Evolutionary conservation across 2,329 filamentous ascomycete genomes (phyloP).

Genomic region (Neodidymelliopsis sp.): DNA sequence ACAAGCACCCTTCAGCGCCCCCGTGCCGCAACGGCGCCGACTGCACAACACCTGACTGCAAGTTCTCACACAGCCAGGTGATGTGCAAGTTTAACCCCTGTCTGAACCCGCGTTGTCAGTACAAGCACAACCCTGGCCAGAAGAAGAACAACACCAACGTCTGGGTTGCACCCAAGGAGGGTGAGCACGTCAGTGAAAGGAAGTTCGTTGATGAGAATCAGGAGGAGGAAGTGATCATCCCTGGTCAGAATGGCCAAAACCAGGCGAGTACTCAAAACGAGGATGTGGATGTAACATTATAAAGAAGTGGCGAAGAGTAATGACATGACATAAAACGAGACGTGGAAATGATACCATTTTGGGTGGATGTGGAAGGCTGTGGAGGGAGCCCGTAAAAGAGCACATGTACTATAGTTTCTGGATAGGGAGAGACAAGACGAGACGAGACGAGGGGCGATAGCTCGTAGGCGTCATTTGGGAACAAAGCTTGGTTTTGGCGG

Average conservation of each 20-base stretch:
- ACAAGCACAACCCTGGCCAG: conserved; percentile 91
- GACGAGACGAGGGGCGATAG: neutral
- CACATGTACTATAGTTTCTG: conserved; percentile 39
- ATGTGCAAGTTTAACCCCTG: conserved; percentile 93
- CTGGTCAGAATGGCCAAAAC: conserved; percentile 48
- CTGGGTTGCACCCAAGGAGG: conserved; percentile 71
- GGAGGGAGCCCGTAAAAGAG: conserved; percentile 21
- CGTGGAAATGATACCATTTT: conserved; percentile 26
- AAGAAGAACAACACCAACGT: conserved; percentile 79
- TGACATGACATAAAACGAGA: neutral
- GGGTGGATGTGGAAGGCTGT: conserved; percentile 8
- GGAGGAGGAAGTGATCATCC: conserved; percentile 76
- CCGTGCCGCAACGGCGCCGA: conserved; percentile 90
- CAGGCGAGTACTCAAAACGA: conserved; percentile 27
- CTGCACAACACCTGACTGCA: conserved; percentile 82
- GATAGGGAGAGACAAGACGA: conserved; percentile 16
- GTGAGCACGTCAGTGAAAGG: conserved; percentile 79
- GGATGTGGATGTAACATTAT: conserved; percentile 30
- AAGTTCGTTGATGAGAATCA: conserved; percentile 80
- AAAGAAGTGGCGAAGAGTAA: conserved; percentile 3
- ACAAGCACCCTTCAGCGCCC: conserved; percentile 86
- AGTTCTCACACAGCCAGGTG: conserved; percentile 85
- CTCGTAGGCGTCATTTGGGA: conserved; percentile 3
- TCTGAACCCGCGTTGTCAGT: conserved; percentile 84
- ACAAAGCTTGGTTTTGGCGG: conserved; percentile 20